Evolutionary conservation across 2,329 filamentous ascomycete genomes (phyloP).

Genomic region (Talaromyces albobiverticillius): DNA sequence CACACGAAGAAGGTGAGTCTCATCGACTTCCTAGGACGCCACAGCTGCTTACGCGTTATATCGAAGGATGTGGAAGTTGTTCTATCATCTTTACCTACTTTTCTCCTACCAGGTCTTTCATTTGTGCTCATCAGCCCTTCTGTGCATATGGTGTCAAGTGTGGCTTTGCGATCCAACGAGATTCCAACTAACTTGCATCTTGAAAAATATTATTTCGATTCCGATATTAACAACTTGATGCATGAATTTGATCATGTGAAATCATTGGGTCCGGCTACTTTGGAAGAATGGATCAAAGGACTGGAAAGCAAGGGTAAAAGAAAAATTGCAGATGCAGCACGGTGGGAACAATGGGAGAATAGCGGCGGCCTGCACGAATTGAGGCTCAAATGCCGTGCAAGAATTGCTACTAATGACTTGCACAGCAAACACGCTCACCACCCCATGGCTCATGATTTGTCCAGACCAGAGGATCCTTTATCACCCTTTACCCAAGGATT

Average conservation of each 20-base stretch:
- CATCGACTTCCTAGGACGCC: background rate
- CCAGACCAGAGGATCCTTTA: background rate
- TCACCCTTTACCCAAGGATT: background rate
- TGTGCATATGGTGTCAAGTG: slow-evolving; percentile 58
- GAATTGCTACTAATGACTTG: background rate
- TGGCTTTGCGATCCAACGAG: slow-evolving; percentile 51
- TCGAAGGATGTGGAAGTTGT: slow-evolving; percentile 67
- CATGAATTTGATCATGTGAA: slow-evolving; percentile 63
- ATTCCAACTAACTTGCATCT: slow-evolving; percentile 51
- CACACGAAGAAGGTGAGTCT: slow-evolving; percentile 63
- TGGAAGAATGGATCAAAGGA: slow-evolving; percentile 77
- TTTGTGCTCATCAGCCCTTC: slow-evolving; percentile 64
- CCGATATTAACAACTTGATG: slow-evolving; percentile 62
- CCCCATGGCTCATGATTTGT: background rate
- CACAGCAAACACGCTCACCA: background rate
- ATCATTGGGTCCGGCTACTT: slow-evolving; percentile 63
- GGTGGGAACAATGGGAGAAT: slow-evolving; percentile 73
- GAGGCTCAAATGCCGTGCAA: background rate
- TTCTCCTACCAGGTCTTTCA: slow-evolving; percentile 66
- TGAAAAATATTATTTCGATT: slow-evolving; percentile 64
- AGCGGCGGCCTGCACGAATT: slow-evolving; percentile 30
- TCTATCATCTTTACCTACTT: slow-evolving; percentile 59
- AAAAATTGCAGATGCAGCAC: slow-evolving; percentile 58
- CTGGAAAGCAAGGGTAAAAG: slow-evolving; percentile 63
- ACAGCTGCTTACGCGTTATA: slow-evolving; percentile 17